Evolutionary conservation across 805 yeast genomes (phyloP).

Genomic region (Wickerhamiella sorbophila): DNA sequence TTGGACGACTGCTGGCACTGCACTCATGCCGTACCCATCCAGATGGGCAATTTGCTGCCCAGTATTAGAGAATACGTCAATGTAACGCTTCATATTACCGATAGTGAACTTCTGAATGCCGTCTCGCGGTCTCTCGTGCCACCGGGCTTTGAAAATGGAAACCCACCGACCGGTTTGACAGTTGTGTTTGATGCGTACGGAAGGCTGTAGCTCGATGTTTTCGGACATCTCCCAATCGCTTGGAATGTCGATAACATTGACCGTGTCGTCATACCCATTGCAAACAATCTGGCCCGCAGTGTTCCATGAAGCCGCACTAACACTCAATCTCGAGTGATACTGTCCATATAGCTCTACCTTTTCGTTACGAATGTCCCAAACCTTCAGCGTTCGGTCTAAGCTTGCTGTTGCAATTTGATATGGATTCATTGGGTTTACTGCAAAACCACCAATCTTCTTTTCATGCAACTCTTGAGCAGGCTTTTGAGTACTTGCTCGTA

Average conservation of each 20-base stretch:
- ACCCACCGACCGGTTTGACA: constrained; percentile 98
- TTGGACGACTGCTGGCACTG: constrained; percentile 81
- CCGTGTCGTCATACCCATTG: constrained; percentile 84
- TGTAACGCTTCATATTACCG: constrained; percentile 81
- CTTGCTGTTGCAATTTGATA: constrained; percentile 77
- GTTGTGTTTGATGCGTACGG: constrained; percentile 60
- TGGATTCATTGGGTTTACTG: constrained; percentile 53
- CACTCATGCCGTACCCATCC: constrained; percentile 48
- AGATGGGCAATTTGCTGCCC: constrained; percentile 74
- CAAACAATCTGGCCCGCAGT: constrained; percentile 55
- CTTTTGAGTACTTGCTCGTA: constrained; percentile 33
- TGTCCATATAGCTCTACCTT: constrained; percentile 33
- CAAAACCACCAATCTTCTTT: constrained; percentile 84
- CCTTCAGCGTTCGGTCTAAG: constrained; percentile 64
- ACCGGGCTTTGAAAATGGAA: constrained; percentile 71
- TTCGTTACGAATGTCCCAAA: constrained; percentile 65
- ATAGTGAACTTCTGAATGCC: constrained; percentile 71
- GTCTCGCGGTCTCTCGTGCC: constrained; percentile 67
- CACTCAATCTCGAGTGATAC: constrained; percentile 61
- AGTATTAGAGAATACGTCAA: constrained; percentile 65
- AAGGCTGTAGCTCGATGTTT: constrained; percentile 37
- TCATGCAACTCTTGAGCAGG: constrained; percentile 45
- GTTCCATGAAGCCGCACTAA: constrained; percentile 79
- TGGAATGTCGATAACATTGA: constrained; percentile 52
- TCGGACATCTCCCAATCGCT: constrained; percentile 13